Conservation (phyloP, 345 rosid genomes). For the Odontarrhena argentea region DNA sequence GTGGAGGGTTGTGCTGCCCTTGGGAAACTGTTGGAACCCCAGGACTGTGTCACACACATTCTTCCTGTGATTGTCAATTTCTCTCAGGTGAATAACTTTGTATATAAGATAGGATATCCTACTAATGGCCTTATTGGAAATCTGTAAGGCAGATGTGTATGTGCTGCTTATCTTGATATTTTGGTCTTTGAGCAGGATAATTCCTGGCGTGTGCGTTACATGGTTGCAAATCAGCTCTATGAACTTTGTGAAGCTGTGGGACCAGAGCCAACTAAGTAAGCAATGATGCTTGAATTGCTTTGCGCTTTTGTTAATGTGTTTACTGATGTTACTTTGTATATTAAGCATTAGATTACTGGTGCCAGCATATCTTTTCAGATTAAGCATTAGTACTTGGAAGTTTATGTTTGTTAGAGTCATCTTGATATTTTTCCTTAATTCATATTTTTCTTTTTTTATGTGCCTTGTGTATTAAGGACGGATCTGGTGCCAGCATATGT, state of each 20-base stretch:
- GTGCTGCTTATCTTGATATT: not conserved
- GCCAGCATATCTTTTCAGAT: too few relatives aligned
- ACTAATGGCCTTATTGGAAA: not conserved
- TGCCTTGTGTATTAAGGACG: conserved; percentile 20
- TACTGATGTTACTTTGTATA: not conserved
- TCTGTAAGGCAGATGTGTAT: conserved; percentile 5
- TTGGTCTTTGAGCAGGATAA: too few relatives aligned
- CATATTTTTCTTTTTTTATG: not conserved
- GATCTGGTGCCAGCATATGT: too few relatives aligned
- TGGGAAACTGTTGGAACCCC: conserved; percentile 92
- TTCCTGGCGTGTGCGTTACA: too few relatives aligned
- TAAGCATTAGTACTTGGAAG: conserved; percentile 8
- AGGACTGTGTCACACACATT: conserved; percentile 84
- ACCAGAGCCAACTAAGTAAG: too few relatives aligned
- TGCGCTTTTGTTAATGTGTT: not conserved
- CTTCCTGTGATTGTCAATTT: conserved; percentile 91
- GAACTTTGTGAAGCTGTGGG: too few relatives aligned
- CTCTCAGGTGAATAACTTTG: conserved; percentile 65
- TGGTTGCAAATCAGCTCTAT: too few relatives aligned
- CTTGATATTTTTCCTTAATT: not conserved
- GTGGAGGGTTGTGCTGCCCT: conserved; percentile 98
- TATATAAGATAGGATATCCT: not conserved
- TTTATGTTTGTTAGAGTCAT: conserved; percentile 9
- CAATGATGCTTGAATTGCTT: not conserved
- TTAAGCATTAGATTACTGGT: not conserved